Evolutionary conservation across 169 alveolate genomes (phyloP).

Genomic region (Babesia caballi): DNA sequence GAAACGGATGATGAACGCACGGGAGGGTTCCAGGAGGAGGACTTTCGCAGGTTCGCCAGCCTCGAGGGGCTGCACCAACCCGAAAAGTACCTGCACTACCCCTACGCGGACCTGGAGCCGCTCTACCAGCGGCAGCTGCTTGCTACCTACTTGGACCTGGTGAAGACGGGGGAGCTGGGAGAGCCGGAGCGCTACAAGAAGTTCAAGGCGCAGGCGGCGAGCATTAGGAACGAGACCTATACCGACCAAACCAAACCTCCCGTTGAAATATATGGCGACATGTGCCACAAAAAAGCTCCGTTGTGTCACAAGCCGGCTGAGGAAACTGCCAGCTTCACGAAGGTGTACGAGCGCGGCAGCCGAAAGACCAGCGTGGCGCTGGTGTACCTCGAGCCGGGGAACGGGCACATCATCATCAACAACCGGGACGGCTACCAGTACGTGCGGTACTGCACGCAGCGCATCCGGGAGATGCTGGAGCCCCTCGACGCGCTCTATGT

Average conservation of each 20-base stretch:
- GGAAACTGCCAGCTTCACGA: constrained; percentile 1
- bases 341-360: constrained; percentile 55
- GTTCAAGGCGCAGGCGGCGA: constrained; percentile 35
- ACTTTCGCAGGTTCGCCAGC: constrained; percentile 43
- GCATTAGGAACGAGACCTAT: constrained; percentile 19
- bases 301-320: not conserved
- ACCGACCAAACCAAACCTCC: constrained; percentile 55
- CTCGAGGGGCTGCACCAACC: constrained; percentile 62
- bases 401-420: constrained; percentile 72
- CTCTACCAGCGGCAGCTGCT: constrained; percentile 46
- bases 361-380: constrained; percentile 62
- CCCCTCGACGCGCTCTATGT: constrained; percentile 63
- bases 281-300: not conserved
- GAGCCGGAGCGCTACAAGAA: constrained; percentile 30
- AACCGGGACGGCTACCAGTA: constrained; percentile 78
- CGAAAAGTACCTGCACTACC: constrained; percentile 30
- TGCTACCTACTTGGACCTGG: constrained; percentile 47
- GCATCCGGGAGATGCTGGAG: constrained; percentile 68
- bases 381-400: constrained; percentile 78
- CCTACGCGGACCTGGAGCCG: constrained; percentile 58
- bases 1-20: constrained; percentile 7
- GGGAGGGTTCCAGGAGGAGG: constrained; percentile 19
- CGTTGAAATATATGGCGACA: constrained; percentile 9
- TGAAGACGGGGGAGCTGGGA: constrained; percentile 53
- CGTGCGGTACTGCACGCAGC: constrained; percentile 63